A percentile compares a stretch with the other conserved stretches of the same genome.
phyloP scores from a whole-genome alignment of 306 rosid genomes.

The Prinsepia uniflora region DNA sequence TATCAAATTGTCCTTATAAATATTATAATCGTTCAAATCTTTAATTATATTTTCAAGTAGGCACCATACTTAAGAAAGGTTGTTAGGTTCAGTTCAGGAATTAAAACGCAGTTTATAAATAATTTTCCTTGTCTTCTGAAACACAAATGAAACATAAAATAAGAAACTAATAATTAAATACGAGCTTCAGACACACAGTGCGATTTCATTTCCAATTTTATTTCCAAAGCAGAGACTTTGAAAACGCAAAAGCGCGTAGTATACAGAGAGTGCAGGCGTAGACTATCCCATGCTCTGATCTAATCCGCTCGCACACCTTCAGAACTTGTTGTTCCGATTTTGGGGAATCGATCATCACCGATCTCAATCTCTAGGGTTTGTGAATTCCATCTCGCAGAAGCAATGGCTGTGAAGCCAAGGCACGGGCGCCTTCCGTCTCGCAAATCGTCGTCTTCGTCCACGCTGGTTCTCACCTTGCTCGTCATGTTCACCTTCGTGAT shows the following conservation, averaged over 20 bases:
- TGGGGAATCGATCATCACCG: not conserved
- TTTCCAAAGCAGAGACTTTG: not conserved
- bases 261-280: not conserved
- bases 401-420: constrained; percentile 59
- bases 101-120: no score
- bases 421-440: constrained; percentile 60
- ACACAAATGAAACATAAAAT: not conserved
- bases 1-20: no score
- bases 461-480: constrained; percentile 58
- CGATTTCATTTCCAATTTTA: not conserved
- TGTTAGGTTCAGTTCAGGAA: no score
- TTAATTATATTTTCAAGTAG: no score
- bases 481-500: constrained; percentile 69
- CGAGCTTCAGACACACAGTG: not conserved
- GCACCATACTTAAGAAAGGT: no score
- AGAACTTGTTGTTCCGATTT: constrained; percentile 3
- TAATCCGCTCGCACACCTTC: not conserved
- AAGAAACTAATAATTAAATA: not conserved
- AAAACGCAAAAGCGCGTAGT: constrained; percentile 11
- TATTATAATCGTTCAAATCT: no score
- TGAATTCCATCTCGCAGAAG: constrained; percentile 7
- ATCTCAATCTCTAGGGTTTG: constrained; percentile 5
- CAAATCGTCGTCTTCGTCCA: constrained; percentile 47
- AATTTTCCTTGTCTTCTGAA: no score
- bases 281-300: not conserved